Percentiles rank a stretch among this genome's conserved stretches.
These are phyloP conservation scores for Poa pratensis DNA, from an alignment of 176 grass and related monocot genomes.

Conservation along the genomic window DNA sequence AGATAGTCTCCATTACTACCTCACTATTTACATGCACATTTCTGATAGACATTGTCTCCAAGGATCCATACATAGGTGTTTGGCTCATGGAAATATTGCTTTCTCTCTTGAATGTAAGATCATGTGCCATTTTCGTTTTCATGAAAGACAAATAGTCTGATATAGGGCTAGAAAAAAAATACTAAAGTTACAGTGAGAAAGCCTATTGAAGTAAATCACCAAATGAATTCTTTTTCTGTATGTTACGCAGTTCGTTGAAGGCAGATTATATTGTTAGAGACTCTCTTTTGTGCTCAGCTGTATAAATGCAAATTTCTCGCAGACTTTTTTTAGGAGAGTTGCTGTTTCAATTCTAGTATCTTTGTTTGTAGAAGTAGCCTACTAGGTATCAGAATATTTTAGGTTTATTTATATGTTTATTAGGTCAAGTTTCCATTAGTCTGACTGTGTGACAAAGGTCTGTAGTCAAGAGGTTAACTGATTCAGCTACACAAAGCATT, in stretches of 20 bases:
- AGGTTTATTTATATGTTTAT: not conserved
- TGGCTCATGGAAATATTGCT: too few relatives aligned
- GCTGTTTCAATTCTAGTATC: not conserved
- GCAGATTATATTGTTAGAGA: not conserved
- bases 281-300: not conserved
- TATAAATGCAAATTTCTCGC: not conserved
- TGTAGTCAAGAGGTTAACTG: not conserved
- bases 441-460: not conserved
- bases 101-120: not conserved
- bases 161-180: too few relatives aligned
- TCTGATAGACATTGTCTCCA: not conserved
- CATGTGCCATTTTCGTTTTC: not conserved
- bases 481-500: not conserved
- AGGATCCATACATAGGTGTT: not conserved
- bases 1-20: not conserved
- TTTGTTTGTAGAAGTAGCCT: constrained; percentile 3
- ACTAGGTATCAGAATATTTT: not conserved
- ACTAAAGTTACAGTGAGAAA: too few relatives aligned
- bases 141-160: not conserved
- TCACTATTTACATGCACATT: not conserved
- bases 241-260: not conserved
- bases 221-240: not conserved
- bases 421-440: not conserved
- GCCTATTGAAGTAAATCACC: not conserved
- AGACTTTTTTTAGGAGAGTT: not conserved